Evolutionary conservation across 1,284 basidiomycete species (phyloP), one percentile per base, ranked within the genome.

Genomic region (Trichosporon coremiiforme): DNA sequence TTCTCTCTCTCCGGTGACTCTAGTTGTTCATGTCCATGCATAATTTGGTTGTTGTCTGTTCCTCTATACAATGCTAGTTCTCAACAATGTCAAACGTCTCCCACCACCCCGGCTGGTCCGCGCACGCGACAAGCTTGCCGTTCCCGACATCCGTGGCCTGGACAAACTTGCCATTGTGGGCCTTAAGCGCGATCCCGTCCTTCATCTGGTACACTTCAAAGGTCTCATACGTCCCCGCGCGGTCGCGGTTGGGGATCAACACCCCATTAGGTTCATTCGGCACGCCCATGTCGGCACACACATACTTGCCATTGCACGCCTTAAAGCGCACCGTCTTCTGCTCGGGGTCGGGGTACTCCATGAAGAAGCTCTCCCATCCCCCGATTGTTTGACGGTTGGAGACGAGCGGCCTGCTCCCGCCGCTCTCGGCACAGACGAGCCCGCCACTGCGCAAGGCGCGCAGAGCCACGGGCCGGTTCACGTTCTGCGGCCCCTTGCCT

Each of bases 51-150:
- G 50, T 53, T 22, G 50, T 22, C 8, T 20, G 47, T 25, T 53
- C 9, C 25, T 53, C 2, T 47, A 13, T 53, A 53, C 50, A 53
- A 53, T 22, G 20, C 17, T 68, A 66, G 5, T 31, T 53, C 33
- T 71, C 72, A 6, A 69, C 67, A 17, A 70, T 25, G 63, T 66
- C 69, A n/a, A 70, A 73, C 47, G 53, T 63, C 72, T 73, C 72
- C 72, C 72, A 73, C 72, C 69, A 73, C 1, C 72, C 69, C 10
- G 57, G 55, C 20, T 62, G 50, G 4, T 67, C 68, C 7, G 64
- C 66, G 63, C 47, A 53, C 8, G 66, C 68, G 2, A 66, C 64
- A 25, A 69, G 55, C 17, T 38, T 50, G 5, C 66, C 68, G 6
- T 29, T 53, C 0, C 69, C 69, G 17, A 35, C 66, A 8, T 66